Evolutionary conservation across 2,329 filamentous ascomycete genomes (phyloP).

Genomic region (Cordyceps tenuipes): DNA sequence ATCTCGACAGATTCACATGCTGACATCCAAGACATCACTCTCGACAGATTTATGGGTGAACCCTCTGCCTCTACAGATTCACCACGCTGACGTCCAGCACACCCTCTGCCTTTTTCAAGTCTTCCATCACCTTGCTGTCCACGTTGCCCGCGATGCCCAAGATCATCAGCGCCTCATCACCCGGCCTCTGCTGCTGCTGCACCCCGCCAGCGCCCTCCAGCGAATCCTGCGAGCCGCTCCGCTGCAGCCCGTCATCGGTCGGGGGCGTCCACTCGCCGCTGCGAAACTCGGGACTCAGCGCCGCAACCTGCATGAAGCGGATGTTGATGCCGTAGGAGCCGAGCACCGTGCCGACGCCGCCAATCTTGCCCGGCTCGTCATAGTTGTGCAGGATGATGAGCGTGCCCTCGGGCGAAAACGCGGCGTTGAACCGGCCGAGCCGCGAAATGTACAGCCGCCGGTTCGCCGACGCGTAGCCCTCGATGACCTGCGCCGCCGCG

Average conservation of each 20-base stretch:
- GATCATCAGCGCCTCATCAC: constrained; percentile 71
- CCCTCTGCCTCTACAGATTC: constrained; percentile 23
- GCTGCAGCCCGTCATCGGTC: constrained; percentile 17
- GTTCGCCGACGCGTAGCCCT: constrained; percentile 54
- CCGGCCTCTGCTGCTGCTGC: constrained; percentile 8
- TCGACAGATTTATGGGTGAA: too few species aligned
- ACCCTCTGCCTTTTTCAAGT: constrained; percentile 40
- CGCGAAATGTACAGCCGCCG: constrained; percentile 61
- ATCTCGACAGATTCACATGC: too few species aligned
- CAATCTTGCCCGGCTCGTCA: constrained; percentile 75
- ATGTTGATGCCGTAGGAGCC: constrained; percentile 69
- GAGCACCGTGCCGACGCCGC: constrained; percentile 63
- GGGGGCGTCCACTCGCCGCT: constrained; percentile 23
- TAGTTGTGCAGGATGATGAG: constrained; percentile 75
- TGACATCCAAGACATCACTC: too few species aligned
- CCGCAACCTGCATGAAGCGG: constrained; percentile 67
- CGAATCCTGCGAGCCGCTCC: constrained; percentile 27
- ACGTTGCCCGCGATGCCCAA: constrained; percentile 62
- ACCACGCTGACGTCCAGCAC: constrained; percentile 49
- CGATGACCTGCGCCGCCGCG: constrained; percentile 36
- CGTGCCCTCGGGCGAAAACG: constrained; percentile 65
- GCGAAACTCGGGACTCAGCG: constrained; percentile 28
- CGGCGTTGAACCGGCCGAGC: constrained; percentile 64
- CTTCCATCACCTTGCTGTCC: constrained; percentile 44
- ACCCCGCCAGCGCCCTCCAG: constrained; percentile 9